A percentile compares a stretch with the other conserved stretches of the same genome.
Conservation (phyloP, 371 early-diverging fungal genomes). For the Mortierella sp. region DNA sequence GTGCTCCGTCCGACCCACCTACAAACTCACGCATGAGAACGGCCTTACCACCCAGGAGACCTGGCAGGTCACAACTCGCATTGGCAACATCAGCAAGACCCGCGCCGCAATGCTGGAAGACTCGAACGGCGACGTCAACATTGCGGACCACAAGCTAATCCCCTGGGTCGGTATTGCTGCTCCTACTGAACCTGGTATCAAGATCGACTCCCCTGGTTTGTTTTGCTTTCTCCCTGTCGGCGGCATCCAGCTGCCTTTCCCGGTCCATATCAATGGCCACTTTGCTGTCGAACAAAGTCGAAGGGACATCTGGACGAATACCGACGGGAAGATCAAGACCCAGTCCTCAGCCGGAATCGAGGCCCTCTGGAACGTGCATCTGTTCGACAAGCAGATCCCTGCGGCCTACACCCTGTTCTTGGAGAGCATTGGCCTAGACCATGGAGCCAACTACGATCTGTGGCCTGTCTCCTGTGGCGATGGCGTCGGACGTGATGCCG, state of each 20-base stretch:
- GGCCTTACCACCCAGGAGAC: background rate
- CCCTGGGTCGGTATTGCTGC: slow-evolving; percentile 59
- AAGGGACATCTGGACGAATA: slow-evolving; percentile 44
- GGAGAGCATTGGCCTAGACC: slow-evolving; percentile 9
- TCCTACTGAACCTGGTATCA: slow-evolving; percentile 4
- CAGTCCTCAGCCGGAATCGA: slow-evolving; percentile 39
- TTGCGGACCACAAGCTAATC: slow-evolving; percentile 40
- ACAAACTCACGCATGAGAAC: slow-evolving; percentile 20
- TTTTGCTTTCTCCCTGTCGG: slow-evolving; percentile 57
- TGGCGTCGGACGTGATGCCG: slow-evolving; percentile 7
- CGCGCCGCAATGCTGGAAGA: slow-evolving; percentile 16
- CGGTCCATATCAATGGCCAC: slow-evolving; percentile 55
- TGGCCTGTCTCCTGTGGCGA: slow-evolving; percentile 20
- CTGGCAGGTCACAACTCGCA: slow-evolving; percentile 45
- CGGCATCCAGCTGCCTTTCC: slow-evolving; percentile 47
- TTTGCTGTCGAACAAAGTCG: slow-evolving; percentile 55
- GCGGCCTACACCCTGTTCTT: slow-evolving; percentile 32
- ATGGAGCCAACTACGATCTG: slow-evolving; percentile 15
- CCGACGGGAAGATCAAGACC: slow-evolving; percentile 19
- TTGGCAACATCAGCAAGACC: slow-evolving; percentile 34
- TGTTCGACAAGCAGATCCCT: slow-evolving; percentile 42
- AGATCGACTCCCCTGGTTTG: slow-evolving; percentile 22
- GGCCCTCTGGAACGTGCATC: slow-evolving; percentile 43
- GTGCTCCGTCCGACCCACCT: slow-evolving; percentile 23
- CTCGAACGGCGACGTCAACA: slow-evolving; percentile 21